Base-by-base conservation (phyloP, 176 grass and related monocot species). In the Oryza officinalis region DNA sequence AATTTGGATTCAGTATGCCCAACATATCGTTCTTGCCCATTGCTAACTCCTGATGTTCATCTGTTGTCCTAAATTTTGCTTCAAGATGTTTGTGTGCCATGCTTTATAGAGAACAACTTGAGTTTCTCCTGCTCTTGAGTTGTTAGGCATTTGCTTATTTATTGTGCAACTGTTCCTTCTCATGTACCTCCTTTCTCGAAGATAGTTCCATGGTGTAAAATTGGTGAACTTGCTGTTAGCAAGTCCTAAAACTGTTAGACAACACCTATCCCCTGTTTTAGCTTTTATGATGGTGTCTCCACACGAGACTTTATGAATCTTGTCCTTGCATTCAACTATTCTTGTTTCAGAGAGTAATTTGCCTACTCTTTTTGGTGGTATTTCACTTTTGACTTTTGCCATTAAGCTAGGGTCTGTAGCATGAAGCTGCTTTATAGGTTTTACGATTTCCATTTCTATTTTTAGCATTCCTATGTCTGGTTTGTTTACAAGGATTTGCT, bases 401-500 rank as follows among this genome's bases (percentile, higher is more conserved):
- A 45, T 60, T 82, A 84, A 66, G 27, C 69, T 75, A 8, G 12
- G 15, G 64, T 81, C 69, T 89, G 5, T 27, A 52, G 71, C 38
- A 44, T 12, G 38, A 75, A 84, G 49, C 47, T 75, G 47, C 18
- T 75, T 75, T 6, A 66, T 69, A 68, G 27, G 41, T 8, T 65
- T 65, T 80, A 37, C 10, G 13, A 10, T 76, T 40, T 69, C 61
- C 27, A 27, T n/a, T 43, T 66, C 15, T 60, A 76, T 28, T 41
- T 80, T 60, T 72, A 32, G 70, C 40, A 66, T 69, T 65, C 54
- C 27, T 49, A 74, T 60, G 57, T 67, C 20, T 74, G 23, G 10
- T 72, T 76, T 82, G 27, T 65, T 77, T 18, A 28, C 35, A 57
- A 32, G 28, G 57, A 65, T 47, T 40, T 57, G 10, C 67, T 65